Conservation (phyloP, 140 eudicot genomes). For the Flaveria floridana region DNA sequence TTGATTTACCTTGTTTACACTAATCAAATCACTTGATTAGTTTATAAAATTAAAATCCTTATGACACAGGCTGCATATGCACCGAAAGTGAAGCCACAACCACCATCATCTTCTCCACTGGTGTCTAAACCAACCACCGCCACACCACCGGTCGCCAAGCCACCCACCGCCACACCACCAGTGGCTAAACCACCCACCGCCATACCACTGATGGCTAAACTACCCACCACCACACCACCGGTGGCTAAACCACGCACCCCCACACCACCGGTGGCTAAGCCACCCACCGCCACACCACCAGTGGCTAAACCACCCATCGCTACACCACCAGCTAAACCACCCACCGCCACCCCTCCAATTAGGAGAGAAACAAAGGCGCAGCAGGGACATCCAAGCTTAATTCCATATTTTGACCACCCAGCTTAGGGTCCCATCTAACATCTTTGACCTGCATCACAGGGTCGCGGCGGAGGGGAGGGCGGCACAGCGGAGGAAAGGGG, state of each 20-base stretch:
- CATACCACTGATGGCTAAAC: conserved; percentile 30
- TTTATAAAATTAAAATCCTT: not conserved
- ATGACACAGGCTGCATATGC: conserved; percentile 33
- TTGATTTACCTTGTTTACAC: not conserved
- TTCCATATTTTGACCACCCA: too few relatives aligned
- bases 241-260: conserved; percentile 41
- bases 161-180: conserved; percentile 18
- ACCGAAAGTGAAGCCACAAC: conserved; percentile 25
- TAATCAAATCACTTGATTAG: not conserved
- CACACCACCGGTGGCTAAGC: not conserved
- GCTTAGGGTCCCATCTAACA: too few relatives aligned
- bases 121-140: conserved; percentile 40
- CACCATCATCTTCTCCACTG: conserved; percentile 41
- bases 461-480: too few relatives aligned
- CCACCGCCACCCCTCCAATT: too few relatives aligned
- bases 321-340: too few relatives aligned
- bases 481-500: too few relatives aligned
- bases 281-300: too few relatives aligned
- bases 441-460: too few relatives aligned
- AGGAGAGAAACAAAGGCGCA: too few relatives aligned
- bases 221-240: conserved; percentile 41
- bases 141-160: not conserved
- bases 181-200: conserved; percentile 32
- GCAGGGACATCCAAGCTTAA: too few relatives aligned
- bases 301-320: too few relatives aligned